Evolutionary conservation across 306 rosid genomes (phyloP), one percentile per base, ranked within the genome.

Genomic region (Parietaria judaica): DNA sequence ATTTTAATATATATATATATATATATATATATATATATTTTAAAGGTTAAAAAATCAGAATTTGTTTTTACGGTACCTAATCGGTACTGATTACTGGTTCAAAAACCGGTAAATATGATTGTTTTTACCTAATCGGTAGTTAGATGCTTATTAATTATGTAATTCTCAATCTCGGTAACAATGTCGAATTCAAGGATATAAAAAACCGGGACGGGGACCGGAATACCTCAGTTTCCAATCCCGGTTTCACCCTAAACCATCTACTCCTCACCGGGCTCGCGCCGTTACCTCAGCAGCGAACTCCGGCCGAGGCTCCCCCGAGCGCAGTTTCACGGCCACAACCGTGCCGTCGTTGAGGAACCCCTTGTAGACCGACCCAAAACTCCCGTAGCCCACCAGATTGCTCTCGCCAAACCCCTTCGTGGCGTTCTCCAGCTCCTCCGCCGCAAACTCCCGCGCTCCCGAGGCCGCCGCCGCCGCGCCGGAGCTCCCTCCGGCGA

Each of bases 331-430:
- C 71, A 79, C 63, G 50, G 74, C 80, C 39, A 74, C 83, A 13
- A 78, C 71, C 11, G 77, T 74, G 14, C 83, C 83, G 51, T 79
- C 83, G 46, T 54, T 55, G 48, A 79, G 75, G 46, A 79, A 56
- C 17, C 80, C 83, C 52, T 64, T 75, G 44, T 74, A 79, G 61
- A 79, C 83, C 9, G 70, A 70, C n/a, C 83, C 83, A 47, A 79
- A 79, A 39, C 77, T 68, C 68, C 83, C 83, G 68, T 54, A 79
- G 15, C 83, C 83, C 31, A 79, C 65, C 14, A 74, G 74, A 60
- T 51, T 74, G 58, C 69, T 71, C 41, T 79, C 80, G 47, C 58
- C 59, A 70, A 79, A 79, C 39, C 72, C 62, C 48, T 64, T 79
- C 8, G 83, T 79, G 49, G 77, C 83, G 49, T 71, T 74, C 56